phyloP scores from a whole-genome alignment of 176 grass and related monocot species.

The Avena insularis region DNA sequence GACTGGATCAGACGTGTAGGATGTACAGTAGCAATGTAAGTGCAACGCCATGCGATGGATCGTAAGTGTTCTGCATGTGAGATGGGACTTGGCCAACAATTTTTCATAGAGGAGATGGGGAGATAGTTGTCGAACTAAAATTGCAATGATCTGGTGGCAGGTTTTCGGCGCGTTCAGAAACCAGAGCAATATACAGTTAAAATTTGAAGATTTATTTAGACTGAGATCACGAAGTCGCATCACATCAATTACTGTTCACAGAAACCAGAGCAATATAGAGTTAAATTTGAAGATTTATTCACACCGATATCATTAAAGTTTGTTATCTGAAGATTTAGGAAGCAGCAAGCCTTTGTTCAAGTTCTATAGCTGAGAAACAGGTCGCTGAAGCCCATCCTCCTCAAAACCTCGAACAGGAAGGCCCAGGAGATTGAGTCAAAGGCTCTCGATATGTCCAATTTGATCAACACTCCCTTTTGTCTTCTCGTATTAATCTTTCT shows the following conservation, averaged over 20 bases:
- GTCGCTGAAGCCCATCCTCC: no score
- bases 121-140: background rate
- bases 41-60: background rate
- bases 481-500: no score
- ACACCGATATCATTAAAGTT: background rate
- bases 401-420: no score
- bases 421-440: no score
- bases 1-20: conserved; percentile 11
- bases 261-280: no score
- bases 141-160: background rate
- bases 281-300: background rate
- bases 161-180: background rate
- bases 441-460: no score
- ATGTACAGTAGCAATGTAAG: conserved; percentile 56
- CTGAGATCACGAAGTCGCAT: background rate
- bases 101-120: background rate
- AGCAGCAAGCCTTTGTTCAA: background rate
- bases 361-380: no score
- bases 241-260: background rate
- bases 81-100: background rate
- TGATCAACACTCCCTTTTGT: no score
- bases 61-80: background rate
- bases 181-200: background rate
- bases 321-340: no score
- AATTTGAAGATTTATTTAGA: background rate